phyloP scores from a whole-genome alignment of 441 rosid genomes.

The Aquilaria agallochum region DNA sequence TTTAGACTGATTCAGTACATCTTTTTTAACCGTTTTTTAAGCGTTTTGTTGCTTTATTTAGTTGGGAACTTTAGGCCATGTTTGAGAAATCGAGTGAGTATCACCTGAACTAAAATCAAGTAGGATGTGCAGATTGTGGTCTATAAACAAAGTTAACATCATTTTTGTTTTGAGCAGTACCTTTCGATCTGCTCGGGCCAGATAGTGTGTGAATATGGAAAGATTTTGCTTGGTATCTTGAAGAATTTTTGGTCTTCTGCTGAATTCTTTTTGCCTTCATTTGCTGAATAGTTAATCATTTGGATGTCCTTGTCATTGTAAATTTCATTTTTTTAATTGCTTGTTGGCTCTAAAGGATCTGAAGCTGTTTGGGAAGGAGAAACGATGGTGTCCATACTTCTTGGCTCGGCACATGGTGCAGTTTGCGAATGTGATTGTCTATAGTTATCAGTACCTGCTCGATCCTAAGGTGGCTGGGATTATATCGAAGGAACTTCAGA shows the following conservation, averaged over 20 bases:
- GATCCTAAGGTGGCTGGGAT: slow-evolving; percentile 98
- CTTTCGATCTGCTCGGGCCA: no score
- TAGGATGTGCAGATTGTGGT: slow-evolving; percentile 12
- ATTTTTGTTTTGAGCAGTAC: no score
- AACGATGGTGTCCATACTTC: slow-evolving; percentile 92
- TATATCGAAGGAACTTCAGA: slow-evolving; percentile 94
- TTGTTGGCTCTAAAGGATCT: slow-evolving; percentile 48
- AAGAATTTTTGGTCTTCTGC: background rate
- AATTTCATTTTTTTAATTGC: background rate
- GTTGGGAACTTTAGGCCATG: background rate
- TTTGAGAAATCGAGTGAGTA: no score
- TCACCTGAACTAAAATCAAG: no score
- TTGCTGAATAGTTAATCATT: background rate
- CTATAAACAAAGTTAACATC: no score
- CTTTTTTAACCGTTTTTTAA: background rate
- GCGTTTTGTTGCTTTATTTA: background rate
- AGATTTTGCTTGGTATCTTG: background rate
- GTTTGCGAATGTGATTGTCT: slow-evolving; percentile 84
- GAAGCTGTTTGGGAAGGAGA: slow-evolving; percentile 75
- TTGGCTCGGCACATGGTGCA: slow-evolving; percentile 95
- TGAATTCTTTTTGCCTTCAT: background rate
- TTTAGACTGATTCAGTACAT: background rate
- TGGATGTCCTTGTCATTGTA: background rate
- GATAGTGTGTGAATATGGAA: no score
- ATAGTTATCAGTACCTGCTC: slow-evolving; percentile 91